Evolutionary conservation across 2,329 filamentous ascomycete genomes (phyloP).

Genomic region (Westerdykella sp.): DNA sequence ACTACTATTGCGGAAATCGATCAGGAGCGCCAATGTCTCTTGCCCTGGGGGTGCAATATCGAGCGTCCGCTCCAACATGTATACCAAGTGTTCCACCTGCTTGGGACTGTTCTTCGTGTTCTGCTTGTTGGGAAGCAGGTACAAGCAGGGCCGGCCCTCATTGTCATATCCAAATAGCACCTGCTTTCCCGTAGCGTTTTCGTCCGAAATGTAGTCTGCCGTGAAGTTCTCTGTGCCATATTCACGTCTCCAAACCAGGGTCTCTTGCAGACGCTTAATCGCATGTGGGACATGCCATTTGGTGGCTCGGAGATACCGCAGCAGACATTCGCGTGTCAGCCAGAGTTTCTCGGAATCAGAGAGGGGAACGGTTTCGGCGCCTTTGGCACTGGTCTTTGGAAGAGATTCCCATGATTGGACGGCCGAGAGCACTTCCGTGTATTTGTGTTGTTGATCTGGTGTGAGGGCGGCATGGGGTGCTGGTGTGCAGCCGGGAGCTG

Average conservation of each 20-base stretch:
- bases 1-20: slow-evolving; percentile 83
- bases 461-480: slow-evolving; percentile 56
- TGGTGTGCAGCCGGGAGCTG: slow-evolving; percentile 51
- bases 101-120: slow-evolving; percentile 83
- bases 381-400: slow-evolving; percentile 56
- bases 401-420: slow-evolving; percentile 67
- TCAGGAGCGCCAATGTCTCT: slow-evolving; percentile 78
- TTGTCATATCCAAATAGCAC: slow-evolving; percentile 83
- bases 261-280: slow-evolving; percentile 70
- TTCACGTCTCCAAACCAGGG: slow-evolving; percentile 81
- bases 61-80: slow-evolving; percentile 86
- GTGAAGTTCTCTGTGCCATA: slow-evolving; percentile 73
- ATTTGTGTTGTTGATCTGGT: slow-evolving; percentile 73
- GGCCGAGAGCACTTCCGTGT: slow-evolving; percentile 65
- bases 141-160: slow-evolving; percentile 77
- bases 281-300: slow-evolving; percentile 76
- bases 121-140: slow-evolving; percentile 82
- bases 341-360: slow-evolving; percentile 79
- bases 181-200: slow-evolving; percentile 97
- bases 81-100: slow-evolving; percentile 90
- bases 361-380: slow-evolving; percentile 55
- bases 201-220: slow-evolving; percentile 79
- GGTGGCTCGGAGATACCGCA: slow-evolving; percentile 87
- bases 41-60: slow-evolving; percentile 83
- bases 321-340: slow-evolving; percentile 84